A percentile compares a stretch with the other conserved stretches of the same genome.
phyloP scores from a whole-genome alignment of 768 basidiomycete species.

The Termitomyces sp. region DNA sequence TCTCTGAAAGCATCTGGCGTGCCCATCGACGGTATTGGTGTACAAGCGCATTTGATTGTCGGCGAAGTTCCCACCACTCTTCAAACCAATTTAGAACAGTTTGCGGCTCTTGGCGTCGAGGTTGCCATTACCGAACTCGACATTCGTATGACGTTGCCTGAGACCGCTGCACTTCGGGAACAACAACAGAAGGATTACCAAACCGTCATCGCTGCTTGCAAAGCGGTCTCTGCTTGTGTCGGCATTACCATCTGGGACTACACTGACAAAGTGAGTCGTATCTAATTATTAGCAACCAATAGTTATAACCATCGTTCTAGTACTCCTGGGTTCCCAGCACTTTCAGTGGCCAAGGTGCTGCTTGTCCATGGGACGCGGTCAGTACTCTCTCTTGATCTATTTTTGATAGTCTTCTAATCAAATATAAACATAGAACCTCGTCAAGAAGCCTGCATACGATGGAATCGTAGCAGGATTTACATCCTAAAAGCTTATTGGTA shows the following conservation, averaged over 20 bases:
- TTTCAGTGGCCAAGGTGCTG: conserved; percentile 38
- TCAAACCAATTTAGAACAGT: conserved; percentile 46
- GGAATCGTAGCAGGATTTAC: conserved; percentile 39
- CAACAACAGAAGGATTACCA: conserved; percentile 61
- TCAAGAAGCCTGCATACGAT: conserved; percentile 44
- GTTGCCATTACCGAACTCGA: conserved; percentile 71
- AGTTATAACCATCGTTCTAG: conserved; percentile 6
- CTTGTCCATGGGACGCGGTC: conserved; percentile 25
- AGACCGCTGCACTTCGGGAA: conserved; percentile 43
- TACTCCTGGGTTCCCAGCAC: conserved; percentile 43
- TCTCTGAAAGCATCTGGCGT: conserved; percentile 43
- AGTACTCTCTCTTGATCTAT: background rate
- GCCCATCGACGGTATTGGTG: conserved; percentile 62
- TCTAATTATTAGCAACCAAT: background rate
- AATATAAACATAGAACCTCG: conserved; percentile 31
- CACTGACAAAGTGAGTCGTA: conserved; percentile 34
- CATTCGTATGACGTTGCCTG: conserved; percentile 57
- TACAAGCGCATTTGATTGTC: conserved; percentile 61
- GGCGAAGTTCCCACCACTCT: conserved; percentile 51
- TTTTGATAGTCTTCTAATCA: conserved; percentile 22
- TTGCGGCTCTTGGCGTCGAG: conserved; percentile 62
- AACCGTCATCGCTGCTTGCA: conserved; percentile 53
- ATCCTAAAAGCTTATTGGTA: background rate
- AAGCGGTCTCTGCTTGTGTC: conserved; percentile 38
- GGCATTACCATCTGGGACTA: conserved; percentile 48